Evolutionary conservation across 768 basidiomycete species (phyloP).

Genomic region (Mycena crocata): DNA sequence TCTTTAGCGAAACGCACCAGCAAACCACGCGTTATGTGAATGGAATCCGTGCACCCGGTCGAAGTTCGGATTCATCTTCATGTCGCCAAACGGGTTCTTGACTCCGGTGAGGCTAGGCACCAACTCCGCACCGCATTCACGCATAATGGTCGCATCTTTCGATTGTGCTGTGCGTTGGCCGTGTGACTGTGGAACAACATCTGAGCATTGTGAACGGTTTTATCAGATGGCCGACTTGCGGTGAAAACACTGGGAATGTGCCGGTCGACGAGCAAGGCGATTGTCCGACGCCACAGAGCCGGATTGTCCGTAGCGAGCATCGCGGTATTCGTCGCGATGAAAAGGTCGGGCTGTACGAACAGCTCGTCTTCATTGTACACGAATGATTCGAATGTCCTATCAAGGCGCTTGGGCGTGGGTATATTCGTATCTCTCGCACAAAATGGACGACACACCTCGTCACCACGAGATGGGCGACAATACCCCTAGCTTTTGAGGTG

Average conservation of each 20-base stretch:
- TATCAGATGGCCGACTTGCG: not conserved
- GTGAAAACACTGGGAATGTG: constrained; percentile 22
- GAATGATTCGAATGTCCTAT: constrained; percentile 17
- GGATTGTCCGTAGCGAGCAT: not conserved
- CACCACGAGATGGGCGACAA: constrained; percentile 2
- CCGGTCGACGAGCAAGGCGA: constrained; percentile 12
- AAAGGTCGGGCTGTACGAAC: constrained; percentile 21
- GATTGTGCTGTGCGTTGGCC: not conserved
- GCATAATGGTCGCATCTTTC: constrained; percentile 2
- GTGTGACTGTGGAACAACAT: constrained; percentile 1
- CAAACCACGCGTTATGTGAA: constrained; percentile 18
- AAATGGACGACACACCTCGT: constrained; percentile 1
- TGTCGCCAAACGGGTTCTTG: constrained; percentile 21
- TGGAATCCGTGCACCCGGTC: constrained; percentile 9
- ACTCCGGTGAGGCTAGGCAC: constrained; percentile 7
- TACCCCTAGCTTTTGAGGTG: not conserved
- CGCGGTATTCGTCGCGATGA: constrained; percentile 7
- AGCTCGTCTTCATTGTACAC: constrained; percentile 22
- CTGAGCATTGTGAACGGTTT: not conserved
- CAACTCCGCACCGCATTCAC: constrained; percentile 15
- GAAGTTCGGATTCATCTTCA: constrained; percentile 7
- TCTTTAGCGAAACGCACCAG: constrained; percentile 11
- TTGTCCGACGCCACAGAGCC: constrained; percentile 14
- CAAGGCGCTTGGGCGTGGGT: not conserved
- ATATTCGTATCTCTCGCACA: not conserved